phyloP scores from a whole-genome alignment of 2,329 filamentous ascomycete species.

The Botrytis aclada region DNA sequence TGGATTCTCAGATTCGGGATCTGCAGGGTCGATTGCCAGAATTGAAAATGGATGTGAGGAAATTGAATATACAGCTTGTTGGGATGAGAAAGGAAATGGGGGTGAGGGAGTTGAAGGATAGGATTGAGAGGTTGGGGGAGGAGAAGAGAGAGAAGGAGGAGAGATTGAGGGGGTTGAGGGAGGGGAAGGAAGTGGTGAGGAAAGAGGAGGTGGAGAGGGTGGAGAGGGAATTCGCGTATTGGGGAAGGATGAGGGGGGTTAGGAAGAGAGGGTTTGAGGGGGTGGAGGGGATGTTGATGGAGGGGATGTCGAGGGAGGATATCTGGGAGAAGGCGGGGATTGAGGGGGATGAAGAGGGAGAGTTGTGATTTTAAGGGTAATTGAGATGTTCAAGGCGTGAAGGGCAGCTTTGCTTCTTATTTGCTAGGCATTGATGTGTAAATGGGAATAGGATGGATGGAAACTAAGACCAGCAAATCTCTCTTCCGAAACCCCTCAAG shows the following conservation, averaged over 20 bases:
- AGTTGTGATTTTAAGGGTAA: not conserved
- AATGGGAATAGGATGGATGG: accelerated
- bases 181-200: conserved; percentile 43
- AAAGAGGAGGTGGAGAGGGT: conserved; percentile 47
- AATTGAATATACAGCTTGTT: conserved; percentile 39
- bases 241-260: conserved; percentile 38
- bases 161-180: conserved; percentile 42
- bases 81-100: conserved; percentile 45
- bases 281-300: conserved; percentile 43
- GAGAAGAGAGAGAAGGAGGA: conserved; percentile 39
- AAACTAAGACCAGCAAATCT: not conserved
- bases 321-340: conserved; percentile 44
- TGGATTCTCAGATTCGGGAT: conserved; percentile 40
- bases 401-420: not conserved
- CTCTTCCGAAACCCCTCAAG: accelerated
- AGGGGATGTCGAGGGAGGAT: conserved; percentile 46
- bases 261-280: conserved; percentile 36
- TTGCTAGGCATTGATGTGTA: not conserved
- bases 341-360: conserved; percentile 27
- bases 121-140: conserved; percentile 42
- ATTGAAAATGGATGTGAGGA: conserved; percentile 30
- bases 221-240: conserved; percentile 46
- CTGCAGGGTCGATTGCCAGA: conserved; percentile 45
- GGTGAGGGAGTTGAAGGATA: conserved; percentile 45
- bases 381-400: not conserved